These are phyloP conservation scores for Neofusicoccum ribis DNA, from an alignment of 2,329 filamentous ascomycete species.

Conservation along the genomic window DNA sequence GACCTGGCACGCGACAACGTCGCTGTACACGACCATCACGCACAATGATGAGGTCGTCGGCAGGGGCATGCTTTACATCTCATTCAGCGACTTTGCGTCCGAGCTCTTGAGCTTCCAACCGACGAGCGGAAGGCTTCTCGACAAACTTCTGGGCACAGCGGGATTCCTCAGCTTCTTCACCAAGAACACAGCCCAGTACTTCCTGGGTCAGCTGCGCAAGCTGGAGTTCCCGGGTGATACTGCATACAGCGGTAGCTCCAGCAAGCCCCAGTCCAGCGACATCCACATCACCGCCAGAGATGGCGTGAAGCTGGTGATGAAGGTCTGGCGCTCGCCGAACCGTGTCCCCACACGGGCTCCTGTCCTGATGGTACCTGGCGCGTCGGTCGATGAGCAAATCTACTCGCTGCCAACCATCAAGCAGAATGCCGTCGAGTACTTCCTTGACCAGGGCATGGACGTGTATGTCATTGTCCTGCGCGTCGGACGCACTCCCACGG, in stretches of 20 bases:
- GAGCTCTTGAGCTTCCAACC: slow-evolving; percentile 50
- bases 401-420: slow-evolving; percentile 63
- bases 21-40: slow-evolving; percentile 62
- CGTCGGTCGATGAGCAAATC: slow-evolving; percentile 64
- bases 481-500: slow-evolving; percentile 55
- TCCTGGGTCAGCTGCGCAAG: slow-evolving; percentile 56
- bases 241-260: slow-evolving; percentile 49
- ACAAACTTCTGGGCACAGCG: too few relatives aligned
- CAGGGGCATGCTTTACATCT: slow-evolving; percentile 60
- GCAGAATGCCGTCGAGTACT: slow-evolving; percentile 65
- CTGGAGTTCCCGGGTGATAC: slow-evolving; percentile 55
- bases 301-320: slow-evolving; percentile 48
- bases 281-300: slow-evolving; percentile 54
- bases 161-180: slow-evolving; percentile 59
- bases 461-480: slow-evolving; percentile 61
- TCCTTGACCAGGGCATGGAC: slow-evolving; percentile 60
- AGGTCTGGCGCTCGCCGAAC: too few relatives aligned
- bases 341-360: slow-evolving; percentile 28
- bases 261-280: slow-evolving; percentile 48
- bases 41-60: slow-evolving; percentile 48
- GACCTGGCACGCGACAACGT: slow-evolving; percentile 63
- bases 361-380: slow-evolving; percentile 63
- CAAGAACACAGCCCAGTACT: slow-evolving; percentile 53
- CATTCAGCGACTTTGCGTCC: slow-evolving; percentile 54
- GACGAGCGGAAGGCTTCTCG: neutral